Evolutionary conservation across 1,284 basidiomycete species (phyloP).

Genomic region (Apiotrichum sp.): DNA sequence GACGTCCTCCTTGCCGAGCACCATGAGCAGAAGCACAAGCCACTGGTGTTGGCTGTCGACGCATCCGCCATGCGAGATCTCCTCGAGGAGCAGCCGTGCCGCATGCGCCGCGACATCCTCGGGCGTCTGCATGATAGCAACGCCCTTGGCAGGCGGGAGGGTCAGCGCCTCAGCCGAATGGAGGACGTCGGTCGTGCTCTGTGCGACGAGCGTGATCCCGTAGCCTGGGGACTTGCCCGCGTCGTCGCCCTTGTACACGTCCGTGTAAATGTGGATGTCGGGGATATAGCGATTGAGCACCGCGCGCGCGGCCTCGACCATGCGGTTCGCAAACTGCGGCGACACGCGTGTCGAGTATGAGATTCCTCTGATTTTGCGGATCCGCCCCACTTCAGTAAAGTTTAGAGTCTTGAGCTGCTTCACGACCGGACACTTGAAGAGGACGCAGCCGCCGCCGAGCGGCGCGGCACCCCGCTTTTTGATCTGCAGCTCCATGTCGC

Average conservation of each 20-base stretch:
- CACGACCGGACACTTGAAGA: conserved; percentile 87
- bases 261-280: conserved; percentile 96
- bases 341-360: conserved; percentile 94
- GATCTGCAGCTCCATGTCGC: conserved; percentile 84
- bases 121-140: conserved; percentile 54
- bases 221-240: conserved; percentile 96
- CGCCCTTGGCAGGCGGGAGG: conserved; percentile 43
- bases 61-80: conserved; percentile 79
- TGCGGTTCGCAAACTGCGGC: conserved; percentile 93
- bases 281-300: conserved; percentile 94
- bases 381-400: conserved; percentile 82
- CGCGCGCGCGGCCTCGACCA: conserved; percentile 89
- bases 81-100: conserved; percentile 67
- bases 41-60: conserved; percentile 85
- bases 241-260: conserved; percentile 96
- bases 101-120: conserved; percentile 86
- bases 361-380: conserved; percentile 91
- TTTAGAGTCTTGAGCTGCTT: conserved; percentile 85
- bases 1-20: conserved; percentile 91
- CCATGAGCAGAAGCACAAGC: conserved; percentile 85
- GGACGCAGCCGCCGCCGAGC: conserved; percentile 83
- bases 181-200: conserved; percentile 84
- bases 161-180: conserved; percentile 83
- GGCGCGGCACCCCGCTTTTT: conserved; percentile 89
- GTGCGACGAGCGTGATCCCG: conserved; percentile 80